Conservation (phyloP, 345 rosid genomes). For the Salix exigua region DNA sequence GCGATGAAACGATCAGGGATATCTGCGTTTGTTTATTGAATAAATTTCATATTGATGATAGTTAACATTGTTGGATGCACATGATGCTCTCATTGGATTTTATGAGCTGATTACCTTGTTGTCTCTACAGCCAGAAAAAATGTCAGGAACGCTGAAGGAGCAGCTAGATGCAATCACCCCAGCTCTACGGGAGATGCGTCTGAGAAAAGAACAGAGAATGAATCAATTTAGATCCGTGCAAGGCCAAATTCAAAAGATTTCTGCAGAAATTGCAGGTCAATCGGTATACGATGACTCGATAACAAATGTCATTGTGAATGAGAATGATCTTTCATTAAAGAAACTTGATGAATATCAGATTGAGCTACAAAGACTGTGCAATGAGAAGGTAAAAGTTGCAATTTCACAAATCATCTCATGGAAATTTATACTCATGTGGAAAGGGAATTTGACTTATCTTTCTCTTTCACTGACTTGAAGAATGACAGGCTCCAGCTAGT, state of each 20-base stretch:
- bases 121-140: conserved; percentile 75
- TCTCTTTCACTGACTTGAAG: conserved; percentile 31
- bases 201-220: conserved; percentile 81
- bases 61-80: neutral
- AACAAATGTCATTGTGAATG: conserved; percentile 57
- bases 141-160: conserved; percentile 73
- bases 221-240: conserved; percentile 70
- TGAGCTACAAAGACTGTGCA: conserved; percentile 77
- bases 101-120: neutral
- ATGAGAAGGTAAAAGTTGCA: conserved; percentile 65
- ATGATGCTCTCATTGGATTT: neutral
- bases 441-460: neutral
- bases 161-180: conserved; percentile 92
- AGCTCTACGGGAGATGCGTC: conserved; percentile 78
- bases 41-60: neutral
- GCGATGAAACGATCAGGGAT: neutral
- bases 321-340: conserved; percentile 82
- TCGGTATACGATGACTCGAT: conserved; percentile 61
- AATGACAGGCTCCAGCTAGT: conserved; percentile 82
- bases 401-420: neutral
- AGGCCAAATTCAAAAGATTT: conserved; percentile 76
- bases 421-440: neutral
- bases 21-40: neutral
- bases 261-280: conserved; percentile 82
- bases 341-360: conserved; percentile 84